Evolutionary conservation across 176 grass and related monocot species (phyloP).

Genomic region (Hordeum marinum): DNA sequence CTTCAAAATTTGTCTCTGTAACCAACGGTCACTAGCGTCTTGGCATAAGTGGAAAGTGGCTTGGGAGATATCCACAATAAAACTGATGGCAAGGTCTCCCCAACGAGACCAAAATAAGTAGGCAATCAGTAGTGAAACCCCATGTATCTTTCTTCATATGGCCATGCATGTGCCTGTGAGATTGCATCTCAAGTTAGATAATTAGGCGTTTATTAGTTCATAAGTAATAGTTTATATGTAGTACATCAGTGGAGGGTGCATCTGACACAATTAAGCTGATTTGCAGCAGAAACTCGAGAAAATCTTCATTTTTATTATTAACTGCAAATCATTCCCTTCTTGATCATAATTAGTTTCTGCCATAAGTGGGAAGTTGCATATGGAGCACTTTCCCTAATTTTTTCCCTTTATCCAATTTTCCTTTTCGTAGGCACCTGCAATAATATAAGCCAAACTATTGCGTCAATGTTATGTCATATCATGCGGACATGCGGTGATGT

Average conservation of each 20-base stretch:
- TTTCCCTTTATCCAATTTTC: background rate
- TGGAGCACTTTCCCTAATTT: background rate
- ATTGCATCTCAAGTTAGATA: background rate
- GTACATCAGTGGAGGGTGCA: no score
- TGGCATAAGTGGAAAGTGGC: background rate
- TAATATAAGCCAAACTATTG: background rate
- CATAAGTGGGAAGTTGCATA: background rate
- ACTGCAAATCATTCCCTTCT: background rate
- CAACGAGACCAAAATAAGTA: background rate
- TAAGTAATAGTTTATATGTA: background rate
- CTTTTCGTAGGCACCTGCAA: background rate
- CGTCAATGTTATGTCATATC: background rate
- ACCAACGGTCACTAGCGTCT: background rate
- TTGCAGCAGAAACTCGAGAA: background rate
- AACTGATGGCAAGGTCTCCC: slow-evolving; percentile 1
- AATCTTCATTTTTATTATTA: background rate
- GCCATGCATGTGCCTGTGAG: background rate
- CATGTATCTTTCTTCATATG: slow-evolving; percentile 15
- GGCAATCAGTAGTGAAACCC: background rate
- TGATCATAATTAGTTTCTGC: no score
- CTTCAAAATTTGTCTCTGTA: background rate
- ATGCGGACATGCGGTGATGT: background rate
- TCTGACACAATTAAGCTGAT: no score
- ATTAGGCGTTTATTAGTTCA: background rate
- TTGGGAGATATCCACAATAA: background rate